Percentiles rank a stretch among this genome's conserved stretches.
Conservation (phyloP, 306 rosid genomes). For the Canavalia ensiformis region DNA sequence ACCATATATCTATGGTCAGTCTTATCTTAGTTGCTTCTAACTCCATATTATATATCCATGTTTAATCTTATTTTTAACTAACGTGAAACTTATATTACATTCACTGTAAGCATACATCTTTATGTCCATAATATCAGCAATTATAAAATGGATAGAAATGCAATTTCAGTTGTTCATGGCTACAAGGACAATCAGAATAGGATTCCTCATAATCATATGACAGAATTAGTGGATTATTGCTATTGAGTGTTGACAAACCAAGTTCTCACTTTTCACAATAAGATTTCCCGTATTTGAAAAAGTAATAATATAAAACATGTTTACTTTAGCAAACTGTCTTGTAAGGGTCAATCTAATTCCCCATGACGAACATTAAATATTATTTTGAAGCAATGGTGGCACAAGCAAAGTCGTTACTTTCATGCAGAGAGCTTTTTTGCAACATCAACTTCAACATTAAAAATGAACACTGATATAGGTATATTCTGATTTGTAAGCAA, state of each 20-base stretch:
- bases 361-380: conserved; percentile 14
- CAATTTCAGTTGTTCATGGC: not conserved
- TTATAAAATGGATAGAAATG: not conserved
- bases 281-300: conserved; percentile 2
- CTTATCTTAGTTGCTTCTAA: too few relatives aligned
- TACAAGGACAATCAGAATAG: not conserved
- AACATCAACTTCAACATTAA: conserved; percentile 6
- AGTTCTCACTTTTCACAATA: conserved; percentile 16
- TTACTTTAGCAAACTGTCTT: conserved; percentile 15
- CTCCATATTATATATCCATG: too few relatives aligned
- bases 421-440: not conserved
- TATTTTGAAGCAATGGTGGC: conserved; percentile 14
- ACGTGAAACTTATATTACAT: too few relatives aligned
- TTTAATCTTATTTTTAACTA: too few relatives aligned
- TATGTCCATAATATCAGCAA: not conserved
- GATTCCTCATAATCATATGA: not conserved
- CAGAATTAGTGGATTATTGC: conserved; percentile 1
- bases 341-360: conserved; percentile 12
- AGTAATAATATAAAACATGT: not conserved
- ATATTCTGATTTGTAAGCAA: not conserved
- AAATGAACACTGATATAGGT: not conserved
- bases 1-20: too few relatives aligned
- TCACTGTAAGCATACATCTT: too few relatives aligned
- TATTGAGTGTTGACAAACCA: not conserved
- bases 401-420: conserved; percentile 2